Evolutionary conservation across 1,284 basidiomycete genomes (phyloP), one percentile per base, ranked within the genome.

Genomic region (Testicularia cyperi): DNA sequence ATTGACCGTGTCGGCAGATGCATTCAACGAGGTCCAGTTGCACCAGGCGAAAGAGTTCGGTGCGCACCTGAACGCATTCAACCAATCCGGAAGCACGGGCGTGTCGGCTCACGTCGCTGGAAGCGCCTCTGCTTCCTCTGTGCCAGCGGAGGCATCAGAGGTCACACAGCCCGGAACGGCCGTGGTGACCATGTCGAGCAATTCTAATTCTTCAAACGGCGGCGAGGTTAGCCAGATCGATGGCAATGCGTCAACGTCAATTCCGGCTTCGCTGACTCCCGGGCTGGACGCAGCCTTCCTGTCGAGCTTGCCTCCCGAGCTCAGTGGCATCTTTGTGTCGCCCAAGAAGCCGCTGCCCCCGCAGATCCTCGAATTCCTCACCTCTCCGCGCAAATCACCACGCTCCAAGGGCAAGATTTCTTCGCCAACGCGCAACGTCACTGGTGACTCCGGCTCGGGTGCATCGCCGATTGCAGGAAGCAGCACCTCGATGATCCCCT

Each of bases 21-120:
- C 48, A 13, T 67, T 72, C 24, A 62, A 48, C 28, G 44, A 55
- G n/a, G 63, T 74, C 53, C 58, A 66, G 39, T 41, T 74, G 39
- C 64, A 72, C 29, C 33, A 44, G 12, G 43, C 62, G n/a, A 42
- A 55, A 3, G 48, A 65, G 21, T 74, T 70, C 31, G 41, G 45
- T 8, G 21, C 46, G 26, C 65, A 74, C 12, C 48, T 72, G 21
- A 33, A 42, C 20, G 58, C 55, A 9, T 74, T 74, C 29, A 66
- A 60, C 24, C 39, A 44, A 14, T 35, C 33, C 10, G 70, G 71
- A 6, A 53, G 64, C 5, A 42, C 39, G 4, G 71, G 70, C 2
- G 32, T 74, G 7, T 70, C 71, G 7, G 70, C 71, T 14, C 70
- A 72, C 26, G 56, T 68, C 2, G 42, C 47, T 4, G 44, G 38